Conservation (phyloP, 192 early-diverging fungal genomes). For the Chytriomyces sp. region DNA sequence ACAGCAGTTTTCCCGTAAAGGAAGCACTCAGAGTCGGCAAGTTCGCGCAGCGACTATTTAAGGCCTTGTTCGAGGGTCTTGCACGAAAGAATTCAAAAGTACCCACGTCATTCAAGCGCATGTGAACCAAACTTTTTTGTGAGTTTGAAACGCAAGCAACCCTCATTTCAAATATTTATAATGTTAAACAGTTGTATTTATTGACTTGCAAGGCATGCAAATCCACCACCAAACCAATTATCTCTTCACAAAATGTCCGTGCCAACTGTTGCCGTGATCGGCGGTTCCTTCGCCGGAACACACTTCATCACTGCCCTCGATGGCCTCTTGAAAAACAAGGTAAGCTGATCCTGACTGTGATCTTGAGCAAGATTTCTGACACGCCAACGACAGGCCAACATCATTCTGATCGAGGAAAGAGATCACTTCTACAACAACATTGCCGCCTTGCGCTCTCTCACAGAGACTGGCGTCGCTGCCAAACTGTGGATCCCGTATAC, state of each 20-base stretch:
- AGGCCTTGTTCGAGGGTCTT: too few species aligned
- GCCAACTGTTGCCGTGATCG: conserved; percentile 28
- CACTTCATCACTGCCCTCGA: conserved; percentile 4
- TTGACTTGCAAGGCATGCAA: too few species aligned
- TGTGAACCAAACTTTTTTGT: too few species aligned
- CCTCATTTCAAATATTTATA: too few species aligned
- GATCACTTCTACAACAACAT: conserved; percentile 8
- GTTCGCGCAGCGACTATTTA: too few species aligned
- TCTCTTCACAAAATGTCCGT: not conserved
- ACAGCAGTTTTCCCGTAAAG: too few species aligned
- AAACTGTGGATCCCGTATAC: conserved; percentile 50
- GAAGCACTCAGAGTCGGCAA: too few species aligned
- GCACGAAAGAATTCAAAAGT: too few species aligned
- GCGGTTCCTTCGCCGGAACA: conserved; percentile 33
- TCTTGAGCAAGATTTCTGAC: not conserved
- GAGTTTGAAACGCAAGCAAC: too few species aligned
- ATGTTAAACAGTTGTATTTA: too few species aligned
- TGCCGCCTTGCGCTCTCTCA: conserved; percentile 39
- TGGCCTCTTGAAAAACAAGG: conserved; percentile 16
- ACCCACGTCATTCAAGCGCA: too few species aligned
- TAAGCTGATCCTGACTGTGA: not conserved
- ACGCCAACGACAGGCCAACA: not conserved
- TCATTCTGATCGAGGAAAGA: conserved; percentile 29
- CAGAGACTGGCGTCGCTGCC: conserved; percentile 32
- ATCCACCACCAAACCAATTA: too few species aligned